These are phyloP conservation scores for Elsinoe arachidis DNA, from an alignment of 2,329 filamentous ascomycete species.

Conservation along the genomic window DNA sequence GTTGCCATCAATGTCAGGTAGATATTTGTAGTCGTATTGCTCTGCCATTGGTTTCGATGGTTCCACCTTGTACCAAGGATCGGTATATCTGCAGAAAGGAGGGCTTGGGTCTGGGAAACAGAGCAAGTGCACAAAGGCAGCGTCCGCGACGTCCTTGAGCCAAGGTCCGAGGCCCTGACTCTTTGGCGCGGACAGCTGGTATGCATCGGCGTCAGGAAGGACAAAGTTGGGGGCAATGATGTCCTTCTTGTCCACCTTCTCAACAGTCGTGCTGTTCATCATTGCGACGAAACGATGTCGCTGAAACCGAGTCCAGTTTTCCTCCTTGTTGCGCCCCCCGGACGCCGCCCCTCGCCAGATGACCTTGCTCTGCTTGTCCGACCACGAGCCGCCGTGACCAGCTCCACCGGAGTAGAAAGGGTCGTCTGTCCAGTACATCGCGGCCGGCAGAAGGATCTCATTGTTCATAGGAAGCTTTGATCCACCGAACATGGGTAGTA, in stretches of 20 bases:
- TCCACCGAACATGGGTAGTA: constrained; percentile 44
- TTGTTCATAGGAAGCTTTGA: constrained; percentile 44
- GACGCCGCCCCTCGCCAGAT: constrained; percentile 43
- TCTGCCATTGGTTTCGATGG: constrained; percentile 29
- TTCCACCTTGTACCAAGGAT: constrained; percentile 31
- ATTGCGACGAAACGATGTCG: constrained; percentile 67
- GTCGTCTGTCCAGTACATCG: constrained; percentile 42
- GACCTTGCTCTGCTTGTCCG: constrained; percentile 32
- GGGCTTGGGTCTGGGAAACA: constrained; percentile 34
- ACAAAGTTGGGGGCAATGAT: constrained; percentile 32
- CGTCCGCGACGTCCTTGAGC: constrained; percentile 32
- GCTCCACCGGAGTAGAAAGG: constrained; percentile 36
- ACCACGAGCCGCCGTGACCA: constrained; percentile 33
- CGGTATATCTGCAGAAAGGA: constrained; percentile 39
- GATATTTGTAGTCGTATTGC: constrained; percentile 52
- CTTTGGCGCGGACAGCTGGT: constrained; percentile 28
- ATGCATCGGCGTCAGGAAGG: constrained; percentile 30
- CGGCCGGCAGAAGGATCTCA: constrained; percentile 43
- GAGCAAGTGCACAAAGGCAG: constrained; percentile 36
- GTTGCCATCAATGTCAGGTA: constrained; percentile 70
- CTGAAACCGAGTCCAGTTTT: constrained; percentile 65
- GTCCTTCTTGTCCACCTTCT: constrained; percentile 37
- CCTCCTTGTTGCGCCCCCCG: constrained; percentile 38
- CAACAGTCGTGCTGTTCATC: constrained; percentile 57
- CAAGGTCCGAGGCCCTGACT: constrained; percentile 29